Conservation (phyloP, 1,284 basidiomycete species). For the Paramarasmius palmivorus region DNA sequence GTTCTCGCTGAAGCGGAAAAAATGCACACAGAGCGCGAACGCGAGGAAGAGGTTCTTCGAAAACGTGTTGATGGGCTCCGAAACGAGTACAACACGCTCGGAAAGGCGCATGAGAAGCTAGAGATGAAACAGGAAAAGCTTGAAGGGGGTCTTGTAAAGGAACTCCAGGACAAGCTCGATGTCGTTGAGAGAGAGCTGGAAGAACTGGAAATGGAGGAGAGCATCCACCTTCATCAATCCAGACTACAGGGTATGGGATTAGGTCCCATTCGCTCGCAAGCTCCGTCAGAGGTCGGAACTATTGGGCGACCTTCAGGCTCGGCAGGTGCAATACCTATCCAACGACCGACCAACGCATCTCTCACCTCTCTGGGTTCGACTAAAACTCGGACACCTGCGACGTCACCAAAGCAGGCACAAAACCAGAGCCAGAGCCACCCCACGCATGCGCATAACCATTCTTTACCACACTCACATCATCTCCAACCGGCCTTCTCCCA, state of each 20-base stretch:
- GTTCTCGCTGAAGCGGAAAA: slow-evolving; percentile 49
- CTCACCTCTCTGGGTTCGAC: slow-evolving; percentile 1
- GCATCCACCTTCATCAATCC: slow-evolving; percentile 17
- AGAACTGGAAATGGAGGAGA: slow-evolving; percentile 36
- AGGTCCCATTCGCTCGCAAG: slow-evolving; percentile 18
- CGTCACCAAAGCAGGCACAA: neutral
- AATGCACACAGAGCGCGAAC: slow-evolving; percentile 43
- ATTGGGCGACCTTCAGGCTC: slow-evolving; percentile 28
- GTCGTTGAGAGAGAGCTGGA: slow-evolving; percentile 51
- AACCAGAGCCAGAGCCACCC: too few relatives aligned
- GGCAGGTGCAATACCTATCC: slow-evolving; percentile 26
- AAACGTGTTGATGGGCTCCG: slow-evolving; percentile 60
- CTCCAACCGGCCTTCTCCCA: neutral
- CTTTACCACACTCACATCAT: slow-evolving; percentile 1
- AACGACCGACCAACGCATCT: slow-evolving; percentile 27
- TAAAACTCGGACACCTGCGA: neutral
- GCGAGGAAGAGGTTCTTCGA: slow-evolving; percentile 52
- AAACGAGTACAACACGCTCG: slow-evolving; percentile 43
- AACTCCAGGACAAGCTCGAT: slow-evolving; percentile 55
- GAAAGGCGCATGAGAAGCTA: slow-evolving; percentile 53
- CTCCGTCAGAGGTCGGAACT: slow-evolving; percentile 13
- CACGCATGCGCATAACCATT: slow-evolving; percentile 1
- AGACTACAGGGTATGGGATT: slow-evolving; percentile 14
- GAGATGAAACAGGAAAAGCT: slow-evolving; percentile 54
- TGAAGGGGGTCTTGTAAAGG: slow-evolving; percentile 46